Base-by-base conservation (phyloP, 129 eudicot genomes). In the Flaveria robusta region DNA sequence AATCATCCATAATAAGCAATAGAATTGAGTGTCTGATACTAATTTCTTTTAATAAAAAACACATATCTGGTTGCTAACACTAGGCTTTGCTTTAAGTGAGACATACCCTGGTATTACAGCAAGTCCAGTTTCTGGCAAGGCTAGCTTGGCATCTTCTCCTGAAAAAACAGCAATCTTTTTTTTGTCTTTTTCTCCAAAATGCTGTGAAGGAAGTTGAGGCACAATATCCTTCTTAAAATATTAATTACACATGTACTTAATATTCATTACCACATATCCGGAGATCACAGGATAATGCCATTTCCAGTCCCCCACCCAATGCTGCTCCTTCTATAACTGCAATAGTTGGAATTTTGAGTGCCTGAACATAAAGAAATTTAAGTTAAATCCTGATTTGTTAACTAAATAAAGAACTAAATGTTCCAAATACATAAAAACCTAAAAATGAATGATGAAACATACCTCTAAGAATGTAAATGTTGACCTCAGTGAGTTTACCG, bases 321-420 rank as follows among this genome's bases (percentile, higher is more conserved):
- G 99, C 97, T 73, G 91, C 92, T 87, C 99, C 99, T 88, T 95
- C 99, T 51, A 95, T 89, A 66, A 91, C 97, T 58, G 99, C 99
- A 68, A 95, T 89, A 43, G 97, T 86, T 79, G 99, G 99, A 73
- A 95, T 80, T 75, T 81, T 81, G 66, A 95, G 92, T 63, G 79
- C 96, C 99, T 95, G 83, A 42, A 79, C 19, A 74, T 55, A 43
- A 20, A 69, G 50, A 43, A 16, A 5, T 5, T 65, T 9, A 11
- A 55, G 43, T 50, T 69, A 49, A 71, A 62, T 39, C 45, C 67
- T 71, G 29, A 63, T 70, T 2, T 59, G 46, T 16, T 74, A 34
- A 49, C 42, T 65, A 13, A 51, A 52, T 54, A 43, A 75, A 19
- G 58, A 62, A 34, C 75, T 16, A 70, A 70, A 46, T 59, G 45